A percentile compares a stretch with the other conserved stretches of the same genome.
Conservation (phyloP, 345 rosid species). For the Citrus australasica region DNA sequence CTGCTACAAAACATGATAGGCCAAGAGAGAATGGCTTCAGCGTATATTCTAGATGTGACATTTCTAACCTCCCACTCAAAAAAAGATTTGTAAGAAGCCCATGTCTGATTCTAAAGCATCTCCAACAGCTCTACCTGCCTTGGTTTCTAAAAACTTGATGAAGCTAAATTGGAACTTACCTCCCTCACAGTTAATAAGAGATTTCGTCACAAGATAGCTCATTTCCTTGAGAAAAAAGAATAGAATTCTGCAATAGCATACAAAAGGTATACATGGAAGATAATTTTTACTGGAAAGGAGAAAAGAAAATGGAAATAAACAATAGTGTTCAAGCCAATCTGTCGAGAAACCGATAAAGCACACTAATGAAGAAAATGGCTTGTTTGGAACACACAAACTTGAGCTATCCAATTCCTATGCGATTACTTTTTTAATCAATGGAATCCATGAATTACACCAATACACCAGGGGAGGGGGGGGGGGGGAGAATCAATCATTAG, state of each 20-base stretch:
- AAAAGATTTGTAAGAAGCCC: background rate
- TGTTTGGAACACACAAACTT: background rate
- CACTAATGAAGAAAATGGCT: background rate
- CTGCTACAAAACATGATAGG: background rate
- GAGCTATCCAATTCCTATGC: background rate
- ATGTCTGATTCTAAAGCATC: background rate
- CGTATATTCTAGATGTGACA: background rate
- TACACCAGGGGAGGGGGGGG: too few relatives aligned
- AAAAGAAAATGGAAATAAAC: background rate
- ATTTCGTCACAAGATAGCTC: background rate
- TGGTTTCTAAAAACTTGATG: background rate
- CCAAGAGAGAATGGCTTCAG: background rate
- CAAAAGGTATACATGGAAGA: background rate
- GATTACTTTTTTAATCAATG: background rate
- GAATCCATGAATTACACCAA: background rate
- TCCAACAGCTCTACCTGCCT: background rate
- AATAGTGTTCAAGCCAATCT: background rate
- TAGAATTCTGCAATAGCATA: background rate
- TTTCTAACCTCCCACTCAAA: background rate
- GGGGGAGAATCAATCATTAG: background rate
- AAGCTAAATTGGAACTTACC: background rate
- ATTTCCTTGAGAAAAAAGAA: background rate
- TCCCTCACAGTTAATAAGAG: background rate
- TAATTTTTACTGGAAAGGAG: background rate
- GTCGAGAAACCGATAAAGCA: background rate